phyloP scores from a whole-genome alignment of 2,329 filamentous ascomycete species.

The Emmonsia crescens region DNA sequence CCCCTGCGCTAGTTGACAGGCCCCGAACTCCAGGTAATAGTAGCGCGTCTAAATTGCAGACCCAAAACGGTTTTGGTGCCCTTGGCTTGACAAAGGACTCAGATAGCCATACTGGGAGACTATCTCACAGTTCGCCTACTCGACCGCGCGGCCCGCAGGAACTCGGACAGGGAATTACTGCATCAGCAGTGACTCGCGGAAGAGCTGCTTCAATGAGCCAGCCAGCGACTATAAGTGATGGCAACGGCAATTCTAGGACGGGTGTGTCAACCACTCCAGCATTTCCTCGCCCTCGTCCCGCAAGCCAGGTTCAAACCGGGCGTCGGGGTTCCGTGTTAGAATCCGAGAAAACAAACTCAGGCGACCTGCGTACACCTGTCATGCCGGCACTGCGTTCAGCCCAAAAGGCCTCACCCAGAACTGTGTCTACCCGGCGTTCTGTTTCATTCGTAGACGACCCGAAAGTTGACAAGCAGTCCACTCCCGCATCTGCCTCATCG shows the following conservation, averaged over 20 bases:
- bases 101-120: constrained; percentile 12
- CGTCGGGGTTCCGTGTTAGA: neutral
- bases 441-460: neutral
- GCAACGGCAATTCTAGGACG: neutral
- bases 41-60: neutral
- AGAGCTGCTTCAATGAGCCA: neutral
- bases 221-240: neutral
- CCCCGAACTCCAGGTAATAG: neutral
- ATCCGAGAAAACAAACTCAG: neutral
- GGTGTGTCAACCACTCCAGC: neutral
- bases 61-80: constrained; percentile 9
- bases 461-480: neutral
- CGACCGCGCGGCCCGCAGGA: neutral
- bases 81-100: constrained; percentile 22
- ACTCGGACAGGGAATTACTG: neutral
- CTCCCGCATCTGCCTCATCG: neutral
- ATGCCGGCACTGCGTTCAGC: neutral
- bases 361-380: neutral
- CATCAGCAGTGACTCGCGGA: no score
- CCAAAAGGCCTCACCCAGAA: neutral
- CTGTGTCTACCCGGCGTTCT: neutral
- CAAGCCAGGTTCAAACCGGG: neutral
- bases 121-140: neutral
- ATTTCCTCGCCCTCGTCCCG: neutral
- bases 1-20: neutral